These are phyloP conservation scores for Gossypium davidsonii DNA, from an alignment of 441 rosid genomes.

Conservation along the genomic window DNA sequence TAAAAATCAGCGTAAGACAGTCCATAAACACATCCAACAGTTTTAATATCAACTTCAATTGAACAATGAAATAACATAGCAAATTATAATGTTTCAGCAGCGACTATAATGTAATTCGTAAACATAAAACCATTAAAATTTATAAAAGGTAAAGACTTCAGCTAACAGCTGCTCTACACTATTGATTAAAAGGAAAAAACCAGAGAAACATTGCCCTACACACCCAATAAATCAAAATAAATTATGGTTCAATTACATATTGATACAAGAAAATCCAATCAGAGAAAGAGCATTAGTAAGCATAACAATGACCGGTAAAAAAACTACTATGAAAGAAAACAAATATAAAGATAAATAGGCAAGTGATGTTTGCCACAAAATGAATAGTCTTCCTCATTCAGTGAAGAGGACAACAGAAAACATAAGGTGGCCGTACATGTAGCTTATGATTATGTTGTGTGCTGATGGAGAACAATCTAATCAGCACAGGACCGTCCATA, in stretches of 20 bases:
- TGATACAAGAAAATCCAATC: background rate
- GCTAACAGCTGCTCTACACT: background rate
- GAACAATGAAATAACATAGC: background rate
- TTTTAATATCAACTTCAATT: background rate
- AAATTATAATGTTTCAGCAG: background rate
- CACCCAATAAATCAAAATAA: background rate
- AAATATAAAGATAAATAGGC: background rate
- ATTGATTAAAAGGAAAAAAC: background rate
- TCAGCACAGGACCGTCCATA: slow-evolving; percentile 14
- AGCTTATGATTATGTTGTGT: slow-evolving; percentile 18
- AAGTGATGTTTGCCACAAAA: background rate
- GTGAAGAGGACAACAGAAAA: background rate
- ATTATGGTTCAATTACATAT: background rate
- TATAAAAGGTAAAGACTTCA: background rate
- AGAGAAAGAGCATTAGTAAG: background rate
- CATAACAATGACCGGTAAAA: background rate
- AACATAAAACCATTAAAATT: background rate
- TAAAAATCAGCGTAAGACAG: slow-evolving; percentile 32
- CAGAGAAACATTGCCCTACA: background rate
- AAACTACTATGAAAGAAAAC: background rate
- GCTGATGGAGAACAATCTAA: background rate
- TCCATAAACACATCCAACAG: slow-evolving; percentile 28
- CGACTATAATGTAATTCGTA: background rate
- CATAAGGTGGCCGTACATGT: slow-evolving; percentile 8
- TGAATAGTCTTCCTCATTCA: background rate